Conservation (phyloP, 1,284 basidiomycete species). For the Trichosporon sp. region DNA sequence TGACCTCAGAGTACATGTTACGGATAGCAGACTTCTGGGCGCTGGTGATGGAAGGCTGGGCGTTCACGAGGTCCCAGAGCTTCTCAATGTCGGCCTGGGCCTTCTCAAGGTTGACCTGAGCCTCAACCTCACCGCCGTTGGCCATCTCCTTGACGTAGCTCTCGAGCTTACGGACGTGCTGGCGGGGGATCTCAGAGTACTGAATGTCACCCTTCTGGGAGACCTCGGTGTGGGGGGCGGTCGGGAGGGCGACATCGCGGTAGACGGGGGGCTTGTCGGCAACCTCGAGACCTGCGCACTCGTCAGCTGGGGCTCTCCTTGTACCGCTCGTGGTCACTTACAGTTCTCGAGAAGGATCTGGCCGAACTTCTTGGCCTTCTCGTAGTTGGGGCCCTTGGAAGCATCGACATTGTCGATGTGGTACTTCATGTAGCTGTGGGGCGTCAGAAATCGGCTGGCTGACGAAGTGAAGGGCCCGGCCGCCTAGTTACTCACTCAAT, state of each 20-base stretch:
- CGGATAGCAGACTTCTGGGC: constrained; percentile 98
- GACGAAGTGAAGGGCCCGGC: background rate
- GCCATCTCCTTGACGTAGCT: constrained; percentile 99
- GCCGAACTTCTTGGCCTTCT: constrained; percentile 92
- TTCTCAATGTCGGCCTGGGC: constrained; percentile 93
- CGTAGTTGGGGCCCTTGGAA: constrained; percentile 81
- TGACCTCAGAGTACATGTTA: constrained; percentile 91
- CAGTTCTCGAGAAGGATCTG: constrained; percentile 90
- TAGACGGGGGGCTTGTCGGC: constrained; percentile 52
- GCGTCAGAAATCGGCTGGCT: background rate
- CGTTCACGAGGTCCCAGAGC: constrained; percentile 94
- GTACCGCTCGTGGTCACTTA: constrained; percentile 18
- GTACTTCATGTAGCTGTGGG: constrained; percentile 84
- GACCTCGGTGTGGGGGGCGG: constrained; percentile 91
- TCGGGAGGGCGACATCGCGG: constrained; percentile 82
- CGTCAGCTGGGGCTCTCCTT: background rate
- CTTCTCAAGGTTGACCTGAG: constrained; percentile 85
- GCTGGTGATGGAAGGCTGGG: constrained; percentile 91
- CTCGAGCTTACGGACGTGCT: constrained; percentile 94
- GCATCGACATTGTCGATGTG: constrained; percentile 81
- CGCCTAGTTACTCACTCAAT: constrained; percentile 53
- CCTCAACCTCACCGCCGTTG: constrained; percentile 78
- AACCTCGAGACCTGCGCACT: constrained; percentile 22
- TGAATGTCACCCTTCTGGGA: constrained; percentile 89
- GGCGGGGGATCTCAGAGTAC: constrained; percentile 89